Conservation (phyloP, 495 filamentous ascomycete genomes). For the Penicillium steckii region DNA sequence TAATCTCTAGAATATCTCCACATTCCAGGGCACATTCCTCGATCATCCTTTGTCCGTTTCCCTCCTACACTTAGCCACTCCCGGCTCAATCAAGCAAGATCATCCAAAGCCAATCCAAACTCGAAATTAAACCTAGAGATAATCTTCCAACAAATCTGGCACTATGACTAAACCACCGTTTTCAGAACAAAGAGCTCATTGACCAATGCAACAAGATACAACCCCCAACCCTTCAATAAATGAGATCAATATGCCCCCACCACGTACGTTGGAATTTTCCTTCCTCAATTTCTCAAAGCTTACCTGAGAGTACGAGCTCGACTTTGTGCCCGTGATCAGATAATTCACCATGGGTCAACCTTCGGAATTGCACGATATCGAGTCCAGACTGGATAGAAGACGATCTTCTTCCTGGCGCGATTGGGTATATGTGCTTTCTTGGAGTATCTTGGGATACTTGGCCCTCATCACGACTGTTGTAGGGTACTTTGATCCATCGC, state of each 20-base stretch:
- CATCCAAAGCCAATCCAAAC: not conserved
- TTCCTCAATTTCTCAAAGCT: not conserved
- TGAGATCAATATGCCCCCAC: not conserved
- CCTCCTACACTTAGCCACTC: not conserved
- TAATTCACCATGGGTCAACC: constrained; percentile 25
- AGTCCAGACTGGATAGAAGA: constrained; percentile 15
- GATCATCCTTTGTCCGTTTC: constrained; percentile 6
- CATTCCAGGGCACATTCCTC: constrained; percentile 20
- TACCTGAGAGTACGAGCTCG: not conserved
- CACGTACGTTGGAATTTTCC: not conserved
- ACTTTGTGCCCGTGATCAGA: not conserved
- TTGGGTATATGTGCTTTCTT: constrained; percentile 20
- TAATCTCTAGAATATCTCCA: constrained; percentile 1
- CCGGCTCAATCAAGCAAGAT: not conserved
- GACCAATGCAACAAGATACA: not conserved
- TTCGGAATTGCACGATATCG: constrained; percentile 13
- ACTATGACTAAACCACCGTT: not conserved
- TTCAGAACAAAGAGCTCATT: not conserved
- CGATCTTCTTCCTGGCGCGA: constrained; percentile 18
- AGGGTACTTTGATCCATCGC: constrained; percentile 21
- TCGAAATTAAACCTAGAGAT: not conserved
- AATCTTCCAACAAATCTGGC: not conserved
- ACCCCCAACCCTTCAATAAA: constrained; percentile 14
- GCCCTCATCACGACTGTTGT: constrained; percentile 23
- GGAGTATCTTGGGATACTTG: constrained; percentile 27